Evolutionary conservation across 495 filamentous ascomycete species (phyloP).

Genomic region (Bacidia rubella): DNA sequence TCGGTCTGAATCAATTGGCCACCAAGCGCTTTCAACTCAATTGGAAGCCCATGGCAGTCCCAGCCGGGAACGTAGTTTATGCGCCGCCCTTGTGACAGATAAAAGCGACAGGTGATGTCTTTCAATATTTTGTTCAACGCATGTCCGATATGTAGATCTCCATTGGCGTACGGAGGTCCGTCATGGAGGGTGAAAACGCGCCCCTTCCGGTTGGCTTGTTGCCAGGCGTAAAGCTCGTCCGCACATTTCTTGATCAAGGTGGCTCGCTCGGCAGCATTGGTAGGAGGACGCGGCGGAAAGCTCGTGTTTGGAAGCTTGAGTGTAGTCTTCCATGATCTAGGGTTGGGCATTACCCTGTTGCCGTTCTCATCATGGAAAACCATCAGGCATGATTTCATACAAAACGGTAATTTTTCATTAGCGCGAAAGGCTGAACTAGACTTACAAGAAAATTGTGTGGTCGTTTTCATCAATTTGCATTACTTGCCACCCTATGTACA

Average conservation of each 20-base stretch:
- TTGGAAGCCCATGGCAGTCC: conserved; percentile 97
- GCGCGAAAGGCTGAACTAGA: no score
- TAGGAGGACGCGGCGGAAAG: conserved; percentile 37
- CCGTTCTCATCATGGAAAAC: no score
- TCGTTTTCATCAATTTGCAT: no score
- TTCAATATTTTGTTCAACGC: conserved; percentile 96
- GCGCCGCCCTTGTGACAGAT: conserved; percentile 61
- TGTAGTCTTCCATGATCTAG: conserved; percentile 21
- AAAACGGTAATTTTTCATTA: no score
- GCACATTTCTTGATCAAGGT: conserved; percentile 66
- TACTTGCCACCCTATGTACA: no score
- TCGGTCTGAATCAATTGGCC: conserved; percentile 18
- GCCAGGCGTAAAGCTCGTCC: conserved; percentile 83
- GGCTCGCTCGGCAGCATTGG: conserved; percentile 34
- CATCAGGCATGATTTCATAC: no score
- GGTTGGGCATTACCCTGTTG: neutral
- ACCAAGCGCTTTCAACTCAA: conserved; percentile 92
- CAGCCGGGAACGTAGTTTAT: conserved; percentile 88
- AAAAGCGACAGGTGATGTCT: conserved; percentile 73
- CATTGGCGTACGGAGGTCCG: conserved; percentile 95
- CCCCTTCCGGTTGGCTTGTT: conserved; percentile 44
- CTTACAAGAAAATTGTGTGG: no score
- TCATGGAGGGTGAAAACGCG: conserved; percentile 76
- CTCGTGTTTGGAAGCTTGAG: conserved; percentile 45
- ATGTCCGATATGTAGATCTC: conserved; percentile 88